Base-by-base conservation (phyloP, 176 grass and related monocot genomes). In the Alopecurus myosuroides region DNA sequence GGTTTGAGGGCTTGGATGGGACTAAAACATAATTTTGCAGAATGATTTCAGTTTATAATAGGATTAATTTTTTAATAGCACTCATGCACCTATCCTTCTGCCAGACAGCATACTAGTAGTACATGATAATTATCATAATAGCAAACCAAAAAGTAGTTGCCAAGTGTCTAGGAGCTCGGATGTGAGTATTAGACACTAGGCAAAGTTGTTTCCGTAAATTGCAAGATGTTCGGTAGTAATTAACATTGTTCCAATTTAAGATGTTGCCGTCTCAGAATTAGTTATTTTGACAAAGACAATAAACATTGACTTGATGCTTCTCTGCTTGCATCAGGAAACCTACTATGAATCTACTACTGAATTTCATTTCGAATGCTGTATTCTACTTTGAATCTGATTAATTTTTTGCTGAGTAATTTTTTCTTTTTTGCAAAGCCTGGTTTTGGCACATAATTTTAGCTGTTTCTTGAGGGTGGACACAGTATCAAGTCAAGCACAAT, bases 401-500 rank as follows among this genome's bases (percentile, higher is more conserved):
- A n/a, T n/a, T n/a, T n/a, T 17, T 63, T 34, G 14, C 29, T 19
- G 15, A 19, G 61, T 55, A n/a, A 11, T n/a, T 64, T 19, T 7
- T 63, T 63, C 6, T 14, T 64, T 33, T 63, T 31, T 63, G 29
- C 3, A 33, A 33, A 64, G 61, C 3, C 61, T 8, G 10, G 25
- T 10, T 36, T 37, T 77, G 31, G 11, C 20, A 50, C 29, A 15
- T 17, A 12, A 67, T 25, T 81, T 23, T 65, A 36, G 33, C 61
- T 68, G 48, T 50, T 49, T 30, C 15, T 42, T 44, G 29, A 6
- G 60, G 53, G 17, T 30, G 53, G n/a, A 55, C 18, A 41, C 13
- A 78, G 53, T 61, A 61, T 61, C 36, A 62, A 44, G 55, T 78
- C 71, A 74, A 74, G 28, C 71, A 19, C 55, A 29, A 78, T 44